Evolutionary conservation across 331 rosid species (phyloP), one percentile per base, ranked within the genome.

Genomic region (Acacia pycnantha): DNA sequence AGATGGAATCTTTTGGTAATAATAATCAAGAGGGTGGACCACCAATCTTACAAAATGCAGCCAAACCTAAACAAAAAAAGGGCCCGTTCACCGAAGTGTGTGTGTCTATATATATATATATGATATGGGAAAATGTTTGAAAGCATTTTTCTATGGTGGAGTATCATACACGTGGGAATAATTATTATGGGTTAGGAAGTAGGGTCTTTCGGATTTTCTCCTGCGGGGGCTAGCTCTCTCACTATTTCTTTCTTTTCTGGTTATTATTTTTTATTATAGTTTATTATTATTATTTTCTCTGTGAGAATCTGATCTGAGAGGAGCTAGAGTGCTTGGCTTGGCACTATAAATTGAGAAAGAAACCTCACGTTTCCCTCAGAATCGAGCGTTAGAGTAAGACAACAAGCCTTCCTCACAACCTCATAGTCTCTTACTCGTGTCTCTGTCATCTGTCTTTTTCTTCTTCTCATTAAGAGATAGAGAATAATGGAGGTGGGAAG

Each of bases 91-190:
- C 9, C 19, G 66, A 33, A 74, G 51, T 53, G 6, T 65, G 2
- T 53, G 18, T 33, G 5, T 33, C 0, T 37, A 37, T 6, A 37
- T 6, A 37, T 5, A 5, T 0, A 35, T 5, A 35, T 4, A 35
- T 37, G 0, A 5, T 35, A 15, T 31, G 27, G 31, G 4, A 46
- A 70, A 44, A 24, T 71, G 33, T 51, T 51, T 40, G 59, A 13
- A 12, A 24, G 33, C 51, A 41, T 48, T 62, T 43, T 82, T 83
- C 61, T 70, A 53, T 75, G 86, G 86, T 77, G 73, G 81, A 91
- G 87, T 86, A 89, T 85, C 46, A 19, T 83, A 88, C 95, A 91
- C 95, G 89, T 89, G 88, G 84, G 77, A 69, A 72, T 79, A 82
- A 46, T 72, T 27, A 72, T 89, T 27, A 72, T 88, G 88, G 86